Evolutionary conservation across 805 yeast species (phyloP), one percentile per base, ranked within the genome.

Genomic region (Starmerella bombicola): DNA sequence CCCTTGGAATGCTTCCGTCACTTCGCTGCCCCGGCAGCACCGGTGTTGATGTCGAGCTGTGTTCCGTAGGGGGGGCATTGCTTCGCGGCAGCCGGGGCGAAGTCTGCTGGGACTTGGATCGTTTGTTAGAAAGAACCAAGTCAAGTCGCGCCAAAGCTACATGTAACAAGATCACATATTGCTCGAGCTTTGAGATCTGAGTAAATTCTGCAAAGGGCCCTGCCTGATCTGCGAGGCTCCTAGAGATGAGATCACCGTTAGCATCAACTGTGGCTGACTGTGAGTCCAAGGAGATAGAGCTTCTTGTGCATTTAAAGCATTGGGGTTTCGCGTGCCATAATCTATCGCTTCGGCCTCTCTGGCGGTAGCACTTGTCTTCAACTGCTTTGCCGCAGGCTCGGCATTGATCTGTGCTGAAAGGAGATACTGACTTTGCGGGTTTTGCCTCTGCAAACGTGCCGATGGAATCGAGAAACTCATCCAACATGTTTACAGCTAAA

Each of bases 131-230:
- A 17, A 61, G 54, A 63, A 74, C 30, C 80, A 61, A 45, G 37
- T 53, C 54, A 12, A 54, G 80, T 42, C 95, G 68, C 3, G 80
- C 73, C 35, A 86, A 65, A 0, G 97, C 97, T 47, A 91, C 84
- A 53, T 81, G 79, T 49, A 86, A 64, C 34, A 91, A 62, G 56
- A 76, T 83, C 16, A 78, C 67, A 54, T 85, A 69, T 60, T 91
- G 97, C 16, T 73, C 60, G 35, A 84, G 69, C 44, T 76, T 77
- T 4, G 83, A 69, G 1, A 85, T 77, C 77, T 0, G 80, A 61
- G 56, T 1, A 74, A 68, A 45, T 68, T 70, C 2, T 68, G 33
- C 41, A 7, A 31, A 30, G 9, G 28, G 31, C 26, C 22, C 35
- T 28, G n/a, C 15, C 9, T 24, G 9, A 17, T 43, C 18, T 24